These are phyloP conservation scores for Phascolomyces articulosus DNA, from an alignment of 371 early-diverging fungal genomes.

Conservation along the genomic window DNA sequence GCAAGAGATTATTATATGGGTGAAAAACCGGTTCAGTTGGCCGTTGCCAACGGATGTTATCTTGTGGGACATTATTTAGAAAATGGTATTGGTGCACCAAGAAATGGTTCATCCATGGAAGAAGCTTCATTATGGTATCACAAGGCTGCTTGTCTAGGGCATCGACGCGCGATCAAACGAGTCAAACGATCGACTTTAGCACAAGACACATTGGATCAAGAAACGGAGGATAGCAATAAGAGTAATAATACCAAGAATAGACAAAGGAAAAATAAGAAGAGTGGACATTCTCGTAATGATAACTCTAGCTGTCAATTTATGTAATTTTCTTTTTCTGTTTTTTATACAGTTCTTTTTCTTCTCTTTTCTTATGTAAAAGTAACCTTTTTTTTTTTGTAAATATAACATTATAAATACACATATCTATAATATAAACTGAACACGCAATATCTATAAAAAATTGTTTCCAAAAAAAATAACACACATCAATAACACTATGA, in stretches of 20 bases:
- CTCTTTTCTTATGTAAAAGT: too few relatives aligned
- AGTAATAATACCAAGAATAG: neutral
- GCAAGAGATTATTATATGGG: conserved; percentile 17
- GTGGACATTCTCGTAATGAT: neutral
- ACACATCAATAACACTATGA: too few relatives aligned
- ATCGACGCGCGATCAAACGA: conserved; percentile 21
- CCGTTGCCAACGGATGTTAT: conserved; percentile 78
- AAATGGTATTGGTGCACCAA: conserved; percentile 64
- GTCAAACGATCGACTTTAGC: neutral
- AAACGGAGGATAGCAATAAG: neutral
- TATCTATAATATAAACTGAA: too few relatives aligned
- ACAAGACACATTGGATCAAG: neutral
- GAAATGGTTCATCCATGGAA: conserved; percentile 44
- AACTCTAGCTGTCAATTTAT: neutral
- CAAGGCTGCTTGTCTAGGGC: conserved; percentile 73
- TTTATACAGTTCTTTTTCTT: too few relatives aligned
- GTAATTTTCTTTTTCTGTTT: neutral
- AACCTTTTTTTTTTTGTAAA: too few relatives aligned
- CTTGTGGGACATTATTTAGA: conserved; percentile 83
- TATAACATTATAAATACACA: too few relatives aligned
- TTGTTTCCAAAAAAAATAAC: too few relatives aligned
- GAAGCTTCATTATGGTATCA: conserved; percentile 77
- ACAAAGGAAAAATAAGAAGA: neutral
- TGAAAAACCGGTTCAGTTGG: neutral
- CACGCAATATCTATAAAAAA: too few relatives aligned